phyloP scores from a whole-genome alignment of 1,284 basidiomycete species.

The Inonotus obliquus region DNA sequence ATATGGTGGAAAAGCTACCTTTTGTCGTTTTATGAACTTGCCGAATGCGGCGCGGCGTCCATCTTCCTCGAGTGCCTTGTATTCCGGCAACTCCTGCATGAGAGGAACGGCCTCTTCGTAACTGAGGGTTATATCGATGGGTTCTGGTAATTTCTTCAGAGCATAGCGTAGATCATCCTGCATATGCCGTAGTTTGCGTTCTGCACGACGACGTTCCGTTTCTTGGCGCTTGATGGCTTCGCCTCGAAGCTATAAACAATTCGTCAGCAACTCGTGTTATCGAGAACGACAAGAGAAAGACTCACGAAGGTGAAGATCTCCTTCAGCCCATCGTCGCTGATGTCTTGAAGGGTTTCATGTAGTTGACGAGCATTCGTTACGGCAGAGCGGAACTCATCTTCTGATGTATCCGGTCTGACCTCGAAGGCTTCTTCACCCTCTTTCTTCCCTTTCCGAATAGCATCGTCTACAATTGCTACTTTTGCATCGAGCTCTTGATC shows the following conservation, averaged over 20 bases:
- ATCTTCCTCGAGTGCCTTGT: constrained; percentile 77
- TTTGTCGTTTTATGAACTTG: constrained; percentile 85
- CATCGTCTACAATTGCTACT: constrained; percentile 57
- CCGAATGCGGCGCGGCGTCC: constrained; percentile 73
- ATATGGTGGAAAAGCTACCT: constrained; percentile 40
- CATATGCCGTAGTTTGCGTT: constrained; percentile 80
- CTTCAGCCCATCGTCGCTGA: constrained; percentile 51
- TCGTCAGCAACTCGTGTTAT: constrained; percentile 10
- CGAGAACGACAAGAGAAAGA: constrained; percentile 17
- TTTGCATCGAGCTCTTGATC: constrained; percentile 82
- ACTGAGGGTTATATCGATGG: constrained; percentile 65
- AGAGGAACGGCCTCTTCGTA: constrained; percentile 77
- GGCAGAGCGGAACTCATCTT: constrained; percentile 55
- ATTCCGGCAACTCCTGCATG: constrained; percentile 80
- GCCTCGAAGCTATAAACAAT: constrained; percentile 55
- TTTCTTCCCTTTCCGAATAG: constrained; percentile 47
- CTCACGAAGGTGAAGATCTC: constrained; percentile 67
- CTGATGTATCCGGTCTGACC: constrained; percentile 51
- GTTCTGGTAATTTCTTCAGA: constrained; percentile 81
- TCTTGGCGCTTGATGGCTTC: constrained; percentile 68
- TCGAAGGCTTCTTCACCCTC: constrained; percentile 39
- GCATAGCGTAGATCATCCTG: constrained; percentile 97
- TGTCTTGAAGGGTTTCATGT: constrained; percentile 41
- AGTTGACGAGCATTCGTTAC: constrained; percentile 45
- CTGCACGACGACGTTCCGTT: constrained; percentile 77